A percentile compares a stretch with the other conserved stretches of the same genome.
Evolutionary conservation across 495 filamentous ascomycete genomes (phyloP).

Genomic region (Wilcoxina mikolae): DNA sequence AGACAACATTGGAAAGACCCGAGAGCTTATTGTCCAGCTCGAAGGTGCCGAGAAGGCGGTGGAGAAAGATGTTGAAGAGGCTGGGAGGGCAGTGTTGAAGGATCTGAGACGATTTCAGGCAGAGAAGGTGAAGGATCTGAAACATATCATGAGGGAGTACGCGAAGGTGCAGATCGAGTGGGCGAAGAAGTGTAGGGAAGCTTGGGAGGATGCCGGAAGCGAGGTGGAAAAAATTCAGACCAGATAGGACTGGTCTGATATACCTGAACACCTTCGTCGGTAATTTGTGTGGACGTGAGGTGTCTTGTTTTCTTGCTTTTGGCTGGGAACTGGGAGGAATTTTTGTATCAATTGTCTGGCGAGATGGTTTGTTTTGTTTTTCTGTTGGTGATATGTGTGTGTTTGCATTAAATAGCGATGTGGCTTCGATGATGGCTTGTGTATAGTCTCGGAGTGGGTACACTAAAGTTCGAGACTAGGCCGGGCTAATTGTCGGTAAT

Average conservation of each 20-base stretch:
- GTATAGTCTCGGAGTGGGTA: too few relatives aligned
- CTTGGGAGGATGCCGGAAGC: constrained; percentile 88
- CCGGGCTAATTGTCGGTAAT: too few relatives aligned
- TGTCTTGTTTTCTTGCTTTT: too few relatives aligned
- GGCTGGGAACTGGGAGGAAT: too few relatives aligned
- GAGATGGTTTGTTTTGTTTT: not conserved
- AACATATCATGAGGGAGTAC: constrained; percentile 88
- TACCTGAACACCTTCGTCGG: too few relatives aligned
- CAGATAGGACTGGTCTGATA: constrained; percentile 29
- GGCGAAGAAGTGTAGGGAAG: constrained; percentile 93
- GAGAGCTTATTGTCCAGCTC: constrained; percentile 57
- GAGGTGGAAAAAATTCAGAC: constrained; percentile 78
- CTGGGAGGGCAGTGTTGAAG: constrained; percentile 66
- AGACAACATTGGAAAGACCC: constrained; percentile 89
- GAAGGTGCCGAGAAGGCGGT: constrained; percentile 79
- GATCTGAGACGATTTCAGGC: constrained; percentile 84
- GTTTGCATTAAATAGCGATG: too few relatives aligned
- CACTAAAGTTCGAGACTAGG: too few relatives aligned
- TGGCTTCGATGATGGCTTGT: too few relatives aligned
- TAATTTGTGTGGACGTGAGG: too few relatives aligned
- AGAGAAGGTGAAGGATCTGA: constrained; percentile 89
- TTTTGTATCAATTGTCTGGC: not conserved
- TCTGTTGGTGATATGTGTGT: too few relatives aligned
- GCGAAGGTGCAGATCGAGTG: constrained; percentile 91
- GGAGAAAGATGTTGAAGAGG: constrained; percentile 80